Percentiles rank a stretch among this genome's conserved stretches.
Evolutionary conservation across 1,139 yeast genomes (phyloP).

Genomic region (Saccharomyces hybrid): DNA sequence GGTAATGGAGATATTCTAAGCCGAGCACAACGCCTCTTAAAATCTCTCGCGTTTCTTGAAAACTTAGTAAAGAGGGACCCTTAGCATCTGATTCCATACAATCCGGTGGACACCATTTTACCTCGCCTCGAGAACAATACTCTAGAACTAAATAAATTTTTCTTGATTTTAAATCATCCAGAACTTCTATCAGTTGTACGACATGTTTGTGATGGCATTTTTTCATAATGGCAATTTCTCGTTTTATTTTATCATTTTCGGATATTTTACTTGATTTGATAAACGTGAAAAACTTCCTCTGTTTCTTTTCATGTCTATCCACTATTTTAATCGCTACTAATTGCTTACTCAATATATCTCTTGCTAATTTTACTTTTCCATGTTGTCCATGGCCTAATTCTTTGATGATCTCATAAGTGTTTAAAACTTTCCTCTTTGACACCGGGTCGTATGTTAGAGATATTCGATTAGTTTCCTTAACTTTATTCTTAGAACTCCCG

Average conservation of each 20-base stretch:
- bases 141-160: slow-evolving; percentile 89
- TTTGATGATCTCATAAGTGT: slow-evolving; percentile 78
- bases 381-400: slow-evolving; percentile 96
- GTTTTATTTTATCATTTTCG: slow-evolving; percentile 52
- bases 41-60: slow-evolving; percentile 58
- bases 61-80: slow-evolving; percentile 54
- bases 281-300: slow-evolving; percentile 20
- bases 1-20: slow-evolving; percentile 82
- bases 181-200: slow-evolving; percentile 76
- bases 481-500: slow-evolving; percentile 32
- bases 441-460: slow-evolving; percentile 84
- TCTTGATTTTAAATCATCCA: slow-evolving; percentile 76
- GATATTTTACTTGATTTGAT: slow-evolving; percentile 13
- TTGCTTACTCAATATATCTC: slow-evolving; percentile 59
- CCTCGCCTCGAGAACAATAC: slow-evolving; percentile 87
- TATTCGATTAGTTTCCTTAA: slow-evolving; percentile 79
- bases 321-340: slow-evolving; percentile 91
- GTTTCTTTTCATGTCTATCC: slow-evolving; percentile 51
- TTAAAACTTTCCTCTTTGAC: slow-evolving; percentile 72
- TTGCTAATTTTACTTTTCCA: slow-evolving; percentile 91
- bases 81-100: slow-evolving; percentile 39
- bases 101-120: slow-evolving; percentile 54
- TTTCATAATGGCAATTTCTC: slow-evolving; percentile 94
- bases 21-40: slow-evolving; percentile 86
- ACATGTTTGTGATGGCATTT: slow-evolving; percentile 89